A percentile compares a stretch with the other conserved stretches of the same genome.
These are phyloP conservation scores for Alternaria arborescens DNA, from an alignment of 2,329 filamentous ascomycete species.

Conservation along the genomic window DNA sequence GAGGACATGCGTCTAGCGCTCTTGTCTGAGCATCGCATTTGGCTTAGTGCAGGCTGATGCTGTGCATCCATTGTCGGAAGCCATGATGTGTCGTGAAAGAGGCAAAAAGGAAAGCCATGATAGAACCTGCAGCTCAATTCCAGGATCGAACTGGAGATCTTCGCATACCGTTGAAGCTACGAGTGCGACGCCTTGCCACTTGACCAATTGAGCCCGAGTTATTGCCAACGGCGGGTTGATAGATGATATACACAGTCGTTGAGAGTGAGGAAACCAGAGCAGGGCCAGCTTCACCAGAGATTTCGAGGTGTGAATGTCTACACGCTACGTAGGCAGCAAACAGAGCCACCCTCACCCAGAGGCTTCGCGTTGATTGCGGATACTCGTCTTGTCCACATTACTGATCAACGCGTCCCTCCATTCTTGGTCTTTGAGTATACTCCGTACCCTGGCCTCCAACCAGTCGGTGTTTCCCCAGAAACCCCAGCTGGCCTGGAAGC, in stretches of 20 bases:
- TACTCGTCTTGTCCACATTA: constrained; percentile 16
- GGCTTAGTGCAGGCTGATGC: neutral
- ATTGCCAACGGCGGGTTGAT: neutral
- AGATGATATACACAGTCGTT: neutral
- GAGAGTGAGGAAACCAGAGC: neutral
- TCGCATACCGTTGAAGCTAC: constrained; percentile 26
- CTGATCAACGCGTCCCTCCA: constrained; percentile 31
- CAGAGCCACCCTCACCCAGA: too few species aligned
- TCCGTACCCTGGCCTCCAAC: constrained; percentile 44
- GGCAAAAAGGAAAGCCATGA: neutral
- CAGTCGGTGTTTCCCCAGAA: constrained; percentile 50
- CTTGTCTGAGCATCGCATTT: neutral
- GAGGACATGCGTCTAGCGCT: too few species aligned
- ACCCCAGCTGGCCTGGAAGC: constrained; percentile 53
- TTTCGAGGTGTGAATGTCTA: neutral
- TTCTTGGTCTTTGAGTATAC: constrained; percentile 33
- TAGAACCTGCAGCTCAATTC: constrained; percentile 17
- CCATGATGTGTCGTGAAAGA: neutral
- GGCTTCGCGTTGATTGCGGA: neutral
- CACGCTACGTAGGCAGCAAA: neutral
- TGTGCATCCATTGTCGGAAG: neutral
- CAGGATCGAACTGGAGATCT: constrained; percentile 35
- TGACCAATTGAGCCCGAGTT: constrained; percentile 25
- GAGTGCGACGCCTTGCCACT: constrained; percentile 39
- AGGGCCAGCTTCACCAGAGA: neutral